Percentiles rank a stretch among this genome's conserved stretches.
phyloP scores from a whole-genome alignment of 2,329 filamentous ascomycete species.

The Ceratocystis colombiana region DNA sequence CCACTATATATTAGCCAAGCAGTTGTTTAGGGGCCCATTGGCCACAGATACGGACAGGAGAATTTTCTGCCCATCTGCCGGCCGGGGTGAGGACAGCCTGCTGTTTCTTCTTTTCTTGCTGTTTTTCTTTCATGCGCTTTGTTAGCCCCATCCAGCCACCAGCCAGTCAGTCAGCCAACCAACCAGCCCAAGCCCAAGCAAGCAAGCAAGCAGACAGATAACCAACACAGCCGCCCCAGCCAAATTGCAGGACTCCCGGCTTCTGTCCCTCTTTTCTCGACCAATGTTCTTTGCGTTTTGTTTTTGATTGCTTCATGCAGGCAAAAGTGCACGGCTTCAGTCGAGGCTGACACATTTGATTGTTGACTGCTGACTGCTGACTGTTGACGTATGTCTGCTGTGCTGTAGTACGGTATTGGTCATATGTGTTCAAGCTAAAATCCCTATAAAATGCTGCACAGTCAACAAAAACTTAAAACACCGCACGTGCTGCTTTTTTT shows the following conservation, averaged over 20 bases:
- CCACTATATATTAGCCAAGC: background rate
- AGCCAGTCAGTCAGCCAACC: background rate
- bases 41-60: background rate
- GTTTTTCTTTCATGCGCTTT: too few species aligned
- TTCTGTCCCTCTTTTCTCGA: background rate
- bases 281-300: background rate
- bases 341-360: too few species aligned
- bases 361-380: too few species aligned
- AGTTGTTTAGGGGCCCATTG: too few species aligned
- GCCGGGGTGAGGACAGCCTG: background rate
- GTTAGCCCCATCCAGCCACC: background rate
- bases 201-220: too few species aligned
- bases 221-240: background rate
- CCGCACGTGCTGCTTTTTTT: background rate
- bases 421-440: background rate
- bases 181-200: too few species aligned
- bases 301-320: conserved; percentile 3
- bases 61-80: conserved; percentile 1
- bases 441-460: background rate
- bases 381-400: too few species aligned
- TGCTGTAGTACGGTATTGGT: too few species aligned
- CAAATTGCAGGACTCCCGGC: background rate
- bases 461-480: background rate
- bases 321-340: too few species aligned
- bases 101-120: background rate